Evolutionary conservation across 345 rosid species (phyloP), one percentile per base, ranked within the genome.

Genomic region (Eucalyptus grandis): DNA sequence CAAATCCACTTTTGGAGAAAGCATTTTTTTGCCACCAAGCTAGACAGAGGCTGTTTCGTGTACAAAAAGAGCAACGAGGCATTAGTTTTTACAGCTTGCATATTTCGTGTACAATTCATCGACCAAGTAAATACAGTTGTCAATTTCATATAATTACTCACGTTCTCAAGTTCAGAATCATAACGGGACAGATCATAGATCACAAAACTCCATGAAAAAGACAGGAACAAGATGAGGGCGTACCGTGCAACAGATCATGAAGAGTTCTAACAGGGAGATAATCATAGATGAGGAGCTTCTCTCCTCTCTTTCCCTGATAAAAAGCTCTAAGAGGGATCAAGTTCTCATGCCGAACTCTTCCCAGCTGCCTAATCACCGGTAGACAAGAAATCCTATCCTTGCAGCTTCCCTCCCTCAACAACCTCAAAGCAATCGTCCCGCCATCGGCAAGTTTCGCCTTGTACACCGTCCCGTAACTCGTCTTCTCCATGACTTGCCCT

Each of bases 221-320:
- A 5, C 17, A 80, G 37, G 30, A 24, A 4, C 17, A 26, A 87
- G 82, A 88, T 81, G 85, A 16, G 62, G 47, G 60, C 91, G 86
- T 97, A 98, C 99, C 99, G 88, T 97, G 98, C 90, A 98, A 94
- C 91, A 95, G 93, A 90, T 98, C 99, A 92, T 97, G 92, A 90
- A 98, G 95, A 91, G 93, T 94, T 90, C 95, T 94, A 89, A 94
- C 95, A 40, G 99, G 99, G 81, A 98, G 95, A 91, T 95, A 97
- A 88, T 98, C 99, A 92, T 97, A 98, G 69, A 98, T 97, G 77
- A 98, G 99, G 49, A 98, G 96, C 96, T 98, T 96, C 90, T 98
- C 99, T 88, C 99, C 99, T 94, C 99, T 94, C 90, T 96, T 98
- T 89, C 99, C 99, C 53, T 98, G 97, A 92, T 98, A 98, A 92